Evolutionary conservation across 805 yeast species (phyloP), one percentile per base, ranked within the genome.

Genomic region (Metschnikowia aberdeeniae): DNA sequence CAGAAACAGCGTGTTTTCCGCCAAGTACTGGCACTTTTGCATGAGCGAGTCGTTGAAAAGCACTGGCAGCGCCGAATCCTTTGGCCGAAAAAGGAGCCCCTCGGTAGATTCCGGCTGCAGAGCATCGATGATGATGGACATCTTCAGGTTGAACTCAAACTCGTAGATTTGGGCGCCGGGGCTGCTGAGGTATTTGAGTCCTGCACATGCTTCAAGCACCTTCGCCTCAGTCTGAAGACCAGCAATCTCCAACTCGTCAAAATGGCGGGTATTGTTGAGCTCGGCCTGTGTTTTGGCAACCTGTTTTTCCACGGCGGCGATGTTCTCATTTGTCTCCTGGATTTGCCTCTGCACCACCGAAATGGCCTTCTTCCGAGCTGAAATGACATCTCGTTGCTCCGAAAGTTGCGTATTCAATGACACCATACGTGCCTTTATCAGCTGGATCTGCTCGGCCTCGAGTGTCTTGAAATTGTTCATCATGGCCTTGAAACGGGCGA

Each of bases 141-240:
- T 34, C 13, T 39, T 35, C 10, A 47, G 46, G 24, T 50, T 44
- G 24, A 53, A 46, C 35, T 50, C 54, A 26, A 53, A 52, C 36
- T 46, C 50, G 27, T 28, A 44, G 4, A 37, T 14, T 26, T 44
- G 12, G 9, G 32, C 44, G 22, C 39, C 38, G 24, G 32, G 19
- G 4, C 47, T 44, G 2, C 47, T 34, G 4, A 52, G 24, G 34
- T 51, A 63, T 24, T 51, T 51, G 30, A 67, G 49, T 1, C 61
- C 59, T 1, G 70, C 49, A 11, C 61, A 40, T 4, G 52, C 50
- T 46, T 66, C 68, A 10, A 67, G 45, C 10, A 67, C 34, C 20
- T 52, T 51, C 39, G 60, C 61, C 32, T 53, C 58, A 12, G 53
- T 45, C 20, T 54, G 39, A 7, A 52, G 35, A 4, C 26, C 46